Conservation (phyloP, 371 early-diverging fungal species). For the Conidiobolus incongruus region DNA sequence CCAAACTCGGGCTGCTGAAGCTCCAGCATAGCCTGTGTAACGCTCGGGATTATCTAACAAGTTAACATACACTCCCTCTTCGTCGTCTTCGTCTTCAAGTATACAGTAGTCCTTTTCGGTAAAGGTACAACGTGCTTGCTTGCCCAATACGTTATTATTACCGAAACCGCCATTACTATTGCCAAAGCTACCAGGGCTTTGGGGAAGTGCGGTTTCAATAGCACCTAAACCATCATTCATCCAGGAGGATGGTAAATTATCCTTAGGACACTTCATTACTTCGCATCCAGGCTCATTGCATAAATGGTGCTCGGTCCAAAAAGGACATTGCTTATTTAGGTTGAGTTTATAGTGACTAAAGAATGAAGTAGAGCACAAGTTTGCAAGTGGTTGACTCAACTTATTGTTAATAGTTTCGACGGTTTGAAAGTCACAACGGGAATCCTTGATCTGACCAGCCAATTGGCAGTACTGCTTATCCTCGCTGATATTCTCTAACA, state of each 20-base stretch:
- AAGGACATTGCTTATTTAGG: slow-evolving; percentile 74
- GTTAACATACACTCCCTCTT: slow-evolving; percentile 71
- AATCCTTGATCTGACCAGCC: slow-evolving; percentile 42
- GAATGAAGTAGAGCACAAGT: slow-evolving; percentile 56
- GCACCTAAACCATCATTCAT: slow-evolving; percentile 15
- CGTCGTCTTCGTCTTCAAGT: slow-evolving; percentile 48
- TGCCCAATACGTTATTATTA: too few species aligned
- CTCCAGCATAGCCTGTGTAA: slow-evolving; percentile 89
- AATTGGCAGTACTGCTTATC: too few species aligned
- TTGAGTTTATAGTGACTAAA: slow-evolving; percentile 82
- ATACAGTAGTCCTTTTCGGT: slow-evolving; percentile 71
- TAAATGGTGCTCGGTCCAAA: slow-evolving; percentile 65
- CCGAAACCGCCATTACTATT: neutral
- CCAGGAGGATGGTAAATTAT: neutral
- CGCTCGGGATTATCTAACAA: slow-evolving; percentile 81
- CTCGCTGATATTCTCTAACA: too few species aligned
- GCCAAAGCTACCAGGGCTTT: neutral
- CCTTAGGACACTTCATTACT: slow-evolving; percentile 11
- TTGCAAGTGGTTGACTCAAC: slow-evolving; percentile 31
- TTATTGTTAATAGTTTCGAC: slow-evolving; percentile 48
- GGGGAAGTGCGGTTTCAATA: neutral
- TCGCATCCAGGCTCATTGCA: slow-evolving; percentile 68
- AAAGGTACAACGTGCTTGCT: slow-evolving; percentile 25
- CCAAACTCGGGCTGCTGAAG: slow-evolving; percentile 76
- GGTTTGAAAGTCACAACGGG: slow-evolving; percentile 62